A percentile compares a stretch with the other conserved stretches of the same genome.
These are phyloP conservation scores for Aciculoconidium aculeatum DNA, from an alignment of 805 yeast species.

Conservation along the genomic window DNA sequence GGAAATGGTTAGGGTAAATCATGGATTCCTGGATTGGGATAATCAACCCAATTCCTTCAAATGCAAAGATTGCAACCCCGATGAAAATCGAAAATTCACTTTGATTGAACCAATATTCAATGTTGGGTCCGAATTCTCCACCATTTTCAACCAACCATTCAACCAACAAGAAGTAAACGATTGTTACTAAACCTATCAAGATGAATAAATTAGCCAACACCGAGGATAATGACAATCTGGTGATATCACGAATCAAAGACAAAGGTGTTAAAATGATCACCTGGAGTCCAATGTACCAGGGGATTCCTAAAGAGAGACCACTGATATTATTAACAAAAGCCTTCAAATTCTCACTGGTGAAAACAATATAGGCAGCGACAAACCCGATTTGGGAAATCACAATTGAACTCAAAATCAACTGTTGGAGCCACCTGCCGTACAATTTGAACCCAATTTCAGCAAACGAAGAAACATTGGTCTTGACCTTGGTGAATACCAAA, in stretches of 20 bases:
- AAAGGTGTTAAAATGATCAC: constrained; percentile 58
- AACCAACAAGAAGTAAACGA: constrained; percentile 47
- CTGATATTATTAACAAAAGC: constrained; percentile 56
- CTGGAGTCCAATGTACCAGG: constrained; percentile 49
- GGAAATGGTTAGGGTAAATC: constrained; percentile 70
- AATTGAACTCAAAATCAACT: constrained; percentile 56
- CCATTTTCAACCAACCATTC: constrained; percentile 40
- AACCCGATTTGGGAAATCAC: constrained; percentile 73
- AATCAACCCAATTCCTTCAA: constrained; percentile 79
- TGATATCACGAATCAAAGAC: constrained; percentile 68
- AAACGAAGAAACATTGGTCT: constrained; percentile 65
- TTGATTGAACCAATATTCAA: constrained; percentile 46
- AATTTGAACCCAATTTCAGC: constrained; percentile 66
- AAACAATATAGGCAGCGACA: constrained; percentile 75
- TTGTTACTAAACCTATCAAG: constrained; percentile 58
- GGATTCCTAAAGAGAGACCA: constrained; percentile 29
- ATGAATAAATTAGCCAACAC: constrained; percentile 67
- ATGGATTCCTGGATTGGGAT: constrained; percentile 81
- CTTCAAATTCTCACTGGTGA: constrained; percentile 64
- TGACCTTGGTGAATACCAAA: constrained; percentile 51
- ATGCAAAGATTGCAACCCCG: constrained; percentile 84
- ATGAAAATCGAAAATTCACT: constrained; percentile 64
- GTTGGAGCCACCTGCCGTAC: constrained; percentile 63
- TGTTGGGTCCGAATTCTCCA: constrained; percentile 39
- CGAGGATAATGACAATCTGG: constrained; percentile 68